Conservation (phyloP, 768 basidiomycete species). For the Macrolepiota dolichaula region DNA sequence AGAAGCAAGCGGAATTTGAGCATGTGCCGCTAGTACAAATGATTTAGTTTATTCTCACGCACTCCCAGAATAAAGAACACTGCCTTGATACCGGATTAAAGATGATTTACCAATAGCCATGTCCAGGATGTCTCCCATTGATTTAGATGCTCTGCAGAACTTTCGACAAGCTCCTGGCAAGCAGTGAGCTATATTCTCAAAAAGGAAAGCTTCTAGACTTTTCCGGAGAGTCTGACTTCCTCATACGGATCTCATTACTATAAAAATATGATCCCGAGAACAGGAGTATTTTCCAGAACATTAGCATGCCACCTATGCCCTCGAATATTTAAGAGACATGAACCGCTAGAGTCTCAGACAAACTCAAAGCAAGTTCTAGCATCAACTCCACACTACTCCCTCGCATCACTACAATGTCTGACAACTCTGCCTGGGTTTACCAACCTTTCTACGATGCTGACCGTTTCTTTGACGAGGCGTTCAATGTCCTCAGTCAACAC, state of each 20-base stretch:
- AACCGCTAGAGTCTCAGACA: not conserved
- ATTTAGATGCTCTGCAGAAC: too few species aligned
- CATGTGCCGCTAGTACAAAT: too few species aligned
- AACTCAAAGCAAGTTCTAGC: not conserved
- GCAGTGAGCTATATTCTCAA: not conserved
- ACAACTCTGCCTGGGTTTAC: conserved; percentile 27
- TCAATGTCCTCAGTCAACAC: conserved; percentile 21
- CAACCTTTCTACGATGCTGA: conserved; percentile 43
- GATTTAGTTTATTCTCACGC: too few species aligned
- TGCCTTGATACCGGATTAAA: too few species aligned
- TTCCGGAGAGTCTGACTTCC: not conserved
- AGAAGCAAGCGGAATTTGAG: too few species aligned
- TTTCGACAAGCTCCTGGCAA: too few species aligned
- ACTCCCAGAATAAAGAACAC: too few species aligned
- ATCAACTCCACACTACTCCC: not conserved
- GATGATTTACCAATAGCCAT: too few species aligned
- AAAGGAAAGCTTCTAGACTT: not conserved
- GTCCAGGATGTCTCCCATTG: too few species aligned
- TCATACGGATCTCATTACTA: too few species aligned
- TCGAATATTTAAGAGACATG: not conserved
- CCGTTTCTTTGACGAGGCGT: conserved; percentile 38
- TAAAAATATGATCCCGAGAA: not conserved
- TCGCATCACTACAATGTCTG: conserved; percentile 16
- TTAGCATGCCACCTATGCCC: not conserved
- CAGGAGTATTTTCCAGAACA: not conserved